Conservation (phyloP, 345 rosid species). For the Brassica incana region DNA sequence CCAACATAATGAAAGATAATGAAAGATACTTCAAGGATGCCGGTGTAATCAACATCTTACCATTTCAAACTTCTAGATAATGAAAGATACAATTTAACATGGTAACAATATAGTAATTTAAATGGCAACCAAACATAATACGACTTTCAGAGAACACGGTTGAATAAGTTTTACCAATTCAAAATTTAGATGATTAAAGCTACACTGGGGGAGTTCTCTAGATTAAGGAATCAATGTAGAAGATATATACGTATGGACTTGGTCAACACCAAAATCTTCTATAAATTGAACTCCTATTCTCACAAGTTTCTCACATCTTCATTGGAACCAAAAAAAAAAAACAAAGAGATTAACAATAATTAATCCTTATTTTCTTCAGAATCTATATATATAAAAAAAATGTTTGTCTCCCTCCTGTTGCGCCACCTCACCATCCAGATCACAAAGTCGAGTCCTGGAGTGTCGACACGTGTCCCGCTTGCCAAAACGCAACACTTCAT, state of each 20-base stretch:
- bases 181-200: background rate
- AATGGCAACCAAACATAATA: background rate
- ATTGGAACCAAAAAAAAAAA: background rate
- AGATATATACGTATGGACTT: background rate
- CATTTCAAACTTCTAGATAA: conserved; percentile 9
- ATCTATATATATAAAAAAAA: background rate
- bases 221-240: background rate
- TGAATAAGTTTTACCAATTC: background rate
- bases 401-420: too few relatives aligned
- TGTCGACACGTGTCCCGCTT: too few relatives aligned
- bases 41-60: conserved; percentile 8
- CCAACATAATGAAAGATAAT: background rate
- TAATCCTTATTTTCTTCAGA: background rate
- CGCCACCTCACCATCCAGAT: too few relatives aligned
- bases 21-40: background rate
- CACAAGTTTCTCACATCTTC: conserved; percentile 9
- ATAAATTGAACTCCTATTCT: background rate
- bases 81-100: background rate
- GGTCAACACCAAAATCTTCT: conserved; percentile 8
- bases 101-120: background rate
- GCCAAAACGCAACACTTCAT: too few relatives aligned
- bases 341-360: background rate
- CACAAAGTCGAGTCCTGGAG: too few relatives aligned
- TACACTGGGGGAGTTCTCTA: background rate
- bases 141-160: background rate